Conservation (phyloP, 2,329 filamentous ascomycete genomes). For the Aureobasidium sp. region DNA sequence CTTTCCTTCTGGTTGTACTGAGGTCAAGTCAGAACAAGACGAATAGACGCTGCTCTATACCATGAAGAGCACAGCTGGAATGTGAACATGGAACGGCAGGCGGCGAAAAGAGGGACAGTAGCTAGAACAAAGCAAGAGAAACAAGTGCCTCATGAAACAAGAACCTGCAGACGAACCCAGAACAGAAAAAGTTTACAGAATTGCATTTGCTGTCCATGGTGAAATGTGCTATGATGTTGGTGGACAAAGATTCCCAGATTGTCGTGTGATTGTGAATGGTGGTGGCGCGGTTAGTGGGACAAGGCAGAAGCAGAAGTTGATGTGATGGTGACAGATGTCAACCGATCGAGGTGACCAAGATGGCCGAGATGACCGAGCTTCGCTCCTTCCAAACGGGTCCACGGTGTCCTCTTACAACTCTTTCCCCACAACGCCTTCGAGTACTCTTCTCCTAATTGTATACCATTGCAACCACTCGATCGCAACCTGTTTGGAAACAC, state of each 20-base stretch:
- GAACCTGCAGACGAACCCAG: not conserved
- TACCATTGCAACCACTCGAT: slow-evolving; percentile 31
- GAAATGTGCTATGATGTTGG: not conserved
- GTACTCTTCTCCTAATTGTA: not conserved
- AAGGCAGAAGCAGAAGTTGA: too few relatives aligned
- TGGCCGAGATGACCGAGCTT: too few relatives aligned
- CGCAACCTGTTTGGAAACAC: not conserved
- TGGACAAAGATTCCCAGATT: not conserved
- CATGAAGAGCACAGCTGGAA: not conserved
- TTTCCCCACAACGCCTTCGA: not conserved
- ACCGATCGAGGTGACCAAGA: too few relatives aligned
- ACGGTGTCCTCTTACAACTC: not conserved
- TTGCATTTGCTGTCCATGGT: not conserved
- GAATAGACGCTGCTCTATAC: not conserved
- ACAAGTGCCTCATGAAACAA: not conserved
- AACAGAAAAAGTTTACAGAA: not conserved
- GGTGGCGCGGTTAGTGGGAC: too few relatives aligned
- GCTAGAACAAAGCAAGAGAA: not conserved
- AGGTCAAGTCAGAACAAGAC: not conserved
- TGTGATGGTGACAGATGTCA: too few relatives aligned
- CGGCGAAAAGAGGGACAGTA: not conserved
- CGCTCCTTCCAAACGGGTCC: too few relatives aligned
- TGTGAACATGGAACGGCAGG: not conserved
- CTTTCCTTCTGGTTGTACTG: not conserved
- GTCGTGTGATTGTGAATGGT: too few relatives aligned